phyloP scores from a whole-genome alignment of 2,329 filamentous ascomycete genomes.

The Colletotrichum spaethianum region DNA sequence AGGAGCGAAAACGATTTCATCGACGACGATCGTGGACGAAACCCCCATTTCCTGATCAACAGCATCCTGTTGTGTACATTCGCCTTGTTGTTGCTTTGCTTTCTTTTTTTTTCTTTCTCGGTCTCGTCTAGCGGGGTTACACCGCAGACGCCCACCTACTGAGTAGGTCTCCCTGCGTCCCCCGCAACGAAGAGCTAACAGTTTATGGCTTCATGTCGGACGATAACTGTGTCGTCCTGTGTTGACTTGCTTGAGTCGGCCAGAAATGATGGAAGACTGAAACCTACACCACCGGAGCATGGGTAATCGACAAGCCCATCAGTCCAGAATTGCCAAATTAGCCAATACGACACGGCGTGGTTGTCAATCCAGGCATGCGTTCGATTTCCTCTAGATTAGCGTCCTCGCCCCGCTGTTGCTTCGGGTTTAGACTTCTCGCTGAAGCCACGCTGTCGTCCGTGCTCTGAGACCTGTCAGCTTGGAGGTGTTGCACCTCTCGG shows the following conservation, averaged over 20 bases:
- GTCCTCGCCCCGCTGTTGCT: constrained; percentile 2
- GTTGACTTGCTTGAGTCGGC: constrained; percentile 12
- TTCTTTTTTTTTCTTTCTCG: constrained; percentile 5
- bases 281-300: constrained; percentile 27
- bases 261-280: constrained; percentile 16
- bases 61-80: neutral
- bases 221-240: constrained; percentile 21
- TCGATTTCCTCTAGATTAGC: constrained; percentile 29
- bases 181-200: constrained; percentile 15
- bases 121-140: constrained; percentile 12
- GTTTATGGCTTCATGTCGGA: constrained; percentile 25
- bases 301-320: constrained; percentile 20
- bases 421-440: constrained; percentile 20
- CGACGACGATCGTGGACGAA: constrained; percentile 17
- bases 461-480: constrained; percentile 29
- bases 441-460: constrained; percentile 34
- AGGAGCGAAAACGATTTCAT: constrained; percentile 29
- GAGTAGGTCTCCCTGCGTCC: constrained; percentile 30
- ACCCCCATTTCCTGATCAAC: neutral
- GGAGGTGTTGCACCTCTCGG: neutral
- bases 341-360: constrained; percentile 20
- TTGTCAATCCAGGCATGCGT: constrained; percentile 28
- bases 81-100: neutral
- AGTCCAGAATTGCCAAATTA: constrained; percentile 6
- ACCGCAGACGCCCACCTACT: constrained; percentile 22